Evolutionary conservation across 345 rosid species (phyloP).

Genomic region (Adansonia digitata): DNA sequence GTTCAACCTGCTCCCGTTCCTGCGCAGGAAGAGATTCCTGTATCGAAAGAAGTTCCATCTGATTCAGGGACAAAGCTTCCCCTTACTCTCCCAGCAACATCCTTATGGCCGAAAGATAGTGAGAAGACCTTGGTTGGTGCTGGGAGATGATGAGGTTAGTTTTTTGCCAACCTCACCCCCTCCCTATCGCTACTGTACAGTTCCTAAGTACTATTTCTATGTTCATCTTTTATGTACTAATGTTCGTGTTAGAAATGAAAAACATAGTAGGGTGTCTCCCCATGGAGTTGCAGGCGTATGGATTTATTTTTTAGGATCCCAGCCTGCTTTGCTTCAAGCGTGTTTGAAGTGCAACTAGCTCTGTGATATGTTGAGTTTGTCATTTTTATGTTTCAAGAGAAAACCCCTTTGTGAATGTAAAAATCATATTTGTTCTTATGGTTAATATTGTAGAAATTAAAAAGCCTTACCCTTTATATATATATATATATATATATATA

Average conservation of each 20-base stretch:
- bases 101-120: constrained; percentile 16
- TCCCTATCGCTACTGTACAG: constrained; percentile 26
- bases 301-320: constrained; percentile 46
- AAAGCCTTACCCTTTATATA: no score
- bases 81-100: constrained; percentile 15
- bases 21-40: constrained; percentile 21
- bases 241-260: constrained; percentile 4
- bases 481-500: no score
- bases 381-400: constrained; percentile 6
- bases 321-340: constrained; percentile 25
- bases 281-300: constrained; percentile 32
- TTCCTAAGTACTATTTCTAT: constrained; percentile 10
- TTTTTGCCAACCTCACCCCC: background rate
- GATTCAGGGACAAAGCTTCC: constrained; percentile 11
- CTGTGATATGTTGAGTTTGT: constrained; percentile 7
- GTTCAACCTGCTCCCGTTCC: constrained; percentile 25
- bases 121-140: constrained; percentile 37
- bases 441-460: background rate
- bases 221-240: constrained; percentile 11
- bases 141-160: constrained; percentile 41
- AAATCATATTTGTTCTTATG: no score
- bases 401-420: constrained; percentile 6
- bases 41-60: constrained; percentile 19
- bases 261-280: constrained; percentile 14
- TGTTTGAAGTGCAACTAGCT: constrained; percentile 13